Evolutionary conservation across 768 basidiomycete species (phyloP).

Genomic region (Phlebiopsis flavidoalba): DNA sequence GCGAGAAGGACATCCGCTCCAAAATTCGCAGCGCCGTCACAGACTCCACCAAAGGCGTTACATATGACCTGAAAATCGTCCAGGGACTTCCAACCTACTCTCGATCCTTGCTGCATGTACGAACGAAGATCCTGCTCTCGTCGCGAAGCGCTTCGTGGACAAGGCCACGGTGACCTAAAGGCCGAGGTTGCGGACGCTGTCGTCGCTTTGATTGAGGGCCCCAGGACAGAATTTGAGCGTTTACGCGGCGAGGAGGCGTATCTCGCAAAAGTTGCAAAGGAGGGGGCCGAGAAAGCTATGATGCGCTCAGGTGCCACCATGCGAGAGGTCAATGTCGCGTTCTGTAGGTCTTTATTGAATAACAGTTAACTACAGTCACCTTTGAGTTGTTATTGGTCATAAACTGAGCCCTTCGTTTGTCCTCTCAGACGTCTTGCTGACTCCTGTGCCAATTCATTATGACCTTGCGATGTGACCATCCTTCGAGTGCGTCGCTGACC

Average conservation of each 20-base stretch:
- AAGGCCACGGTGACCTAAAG: constrained; percentile 68
- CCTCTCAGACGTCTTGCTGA: no score
- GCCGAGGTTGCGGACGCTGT: constrained; percentile 69
- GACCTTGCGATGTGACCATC: no score
- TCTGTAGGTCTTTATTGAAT: constrained; percentile 50
- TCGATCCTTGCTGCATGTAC: constrained; percentile 75
- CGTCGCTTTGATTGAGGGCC: constrained; percentile 55
- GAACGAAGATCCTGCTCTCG: constrained; percentile 34
- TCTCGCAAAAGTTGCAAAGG: constrained; percentile 53
- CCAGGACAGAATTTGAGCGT: constrained; percentile 65
- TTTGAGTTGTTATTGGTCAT: no score
- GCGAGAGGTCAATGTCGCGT: constrained; percentile 56
- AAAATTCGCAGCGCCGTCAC: constrained; percentile 85
- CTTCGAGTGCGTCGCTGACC: no score
- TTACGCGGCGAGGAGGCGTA: constrained; percentile 56
- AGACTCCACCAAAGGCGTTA: constrained; percentile 70
- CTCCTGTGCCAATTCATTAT: no score
- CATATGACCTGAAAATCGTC: constrained; percentile 74
- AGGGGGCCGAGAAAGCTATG: constrained; percentile 61
- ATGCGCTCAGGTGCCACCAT: constrained; percentile 60
- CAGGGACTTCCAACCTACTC: constrained; percentile 80
- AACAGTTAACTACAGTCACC: no score
- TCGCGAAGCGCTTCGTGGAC: constrained; percentile 47
- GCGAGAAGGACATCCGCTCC: constrained; percentile 46
- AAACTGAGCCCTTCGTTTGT: no score